Evolutionary conservation across 2,329 filamentous ascomycete species (phyloP).

Genomic region (Alternaria sp.): DNA sequence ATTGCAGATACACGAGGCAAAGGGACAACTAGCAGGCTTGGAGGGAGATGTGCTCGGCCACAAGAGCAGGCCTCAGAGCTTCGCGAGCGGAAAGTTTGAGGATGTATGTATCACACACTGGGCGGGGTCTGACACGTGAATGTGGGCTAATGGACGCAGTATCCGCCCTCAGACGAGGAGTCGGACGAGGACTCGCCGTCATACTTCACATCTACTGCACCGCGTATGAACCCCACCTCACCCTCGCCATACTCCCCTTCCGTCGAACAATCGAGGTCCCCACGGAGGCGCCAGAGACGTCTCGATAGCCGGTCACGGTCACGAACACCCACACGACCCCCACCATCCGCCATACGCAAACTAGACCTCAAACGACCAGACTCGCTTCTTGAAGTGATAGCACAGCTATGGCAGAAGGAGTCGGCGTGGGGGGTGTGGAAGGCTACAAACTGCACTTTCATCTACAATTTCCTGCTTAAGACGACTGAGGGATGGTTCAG

Average conservation of each 20-base stretch:
- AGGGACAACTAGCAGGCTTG: slow-evolving; percentile 41
- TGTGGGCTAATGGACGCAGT: slow-evolving; percentile 40
- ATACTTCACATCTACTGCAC: slow-evolving; percentile 81
- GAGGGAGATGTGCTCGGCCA: slow-evolving; percentile 24
- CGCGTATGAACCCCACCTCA: slow-evolving; percentile 48
- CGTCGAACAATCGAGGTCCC: slow-evolving; percentile 50
- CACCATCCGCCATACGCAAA: slow-evolving; percentile 62
- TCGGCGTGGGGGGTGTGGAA: slow-evolving; percentile 95
- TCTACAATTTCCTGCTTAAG: slow-evolving; percentile 86
- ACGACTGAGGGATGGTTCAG: slow-evolving; percentile 92
- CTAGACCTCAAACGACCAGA: slow-evolving; percentile 77
- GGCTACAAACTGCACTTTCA: slow-evolving; percentile 86
- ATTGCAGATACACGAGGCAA: slow-evolving; percentile 74
- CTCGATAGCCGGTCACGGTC: slow-evolving; percentile 53
- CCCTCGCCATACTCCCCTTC: slow-evolving; percentile 44
- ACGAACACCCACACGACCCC: slow-evolving; percentile 49
- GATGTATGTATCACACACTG: slow-evolving; percentile 33
- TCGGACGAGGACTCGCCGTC: slow-evolving; percentile 74
- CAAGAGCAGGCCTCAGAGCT: slow-evolving; percentile 42
- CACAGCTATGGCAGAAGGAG: slow-evolving; percentile 87
- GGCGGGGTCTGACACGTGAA: slow-evolving; percentile 22
- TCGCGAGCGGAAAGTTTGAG: slow-evolving; percentile 45
- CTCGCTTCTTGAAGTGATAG: slow-evolving; percentile 85
- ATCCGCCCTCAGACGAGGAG: slow-evolving; percentile 70
- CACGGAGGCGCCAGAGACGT: slow-evolving; percentile 41